A percentile compares a stretch with the other conserved stretches of the same genome.
Conservation (phyloP, 768 basidiomycete genomes). For the Tremella fuciformis region DNA sequence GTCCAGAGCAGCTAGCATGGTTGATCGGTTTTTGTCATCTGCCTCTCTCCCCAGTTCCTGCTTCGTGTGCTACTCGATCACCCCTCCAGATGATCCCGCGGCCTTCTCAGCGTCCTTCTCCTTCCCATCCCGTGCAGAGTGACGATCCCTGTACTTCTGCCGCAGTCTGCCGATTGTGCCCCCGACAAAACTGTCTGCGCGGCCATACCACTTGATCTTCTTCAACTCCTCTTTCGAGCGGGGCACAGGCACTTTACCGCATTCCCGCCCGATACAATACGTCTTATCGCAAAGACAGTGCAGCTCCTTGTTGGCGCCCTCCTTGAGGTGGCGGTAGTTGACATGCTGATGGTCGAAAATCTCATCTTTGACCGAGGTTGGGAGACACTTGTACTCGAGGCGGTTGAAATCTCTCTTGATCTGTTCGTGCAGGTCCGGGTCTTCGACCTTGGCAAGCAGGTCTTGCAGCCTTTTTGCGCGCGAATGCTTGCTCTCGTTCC, state of each 20-base stretch:
- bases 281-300: neutral
- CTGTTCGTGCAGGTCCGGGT: too few relatives aligned
- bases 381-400: neutral
- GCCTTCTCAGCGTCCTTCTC: neutral
- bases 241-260: neutral
- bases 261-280: neutral
- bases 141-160: neutral
- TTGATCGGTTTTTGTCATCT: too few relatives aligned
- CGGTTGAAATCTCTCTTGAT: too few relatives aligned
- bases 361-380: neutral
- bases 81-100: neutral
- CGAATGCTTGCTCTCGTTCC: too few relatives aligned
- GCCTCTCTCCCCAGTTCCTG: too few relatives aligned
- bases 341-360: neutral
- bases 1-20: too few relatives aligned
- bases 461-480: too few relatives aligned
- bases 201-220: constrained; percentile 5
- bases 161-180: neutral
- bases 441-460: too few relatives aligned
- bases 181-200: too few relatives aligned
- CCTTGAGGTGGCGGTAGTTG: too few relatives aligned
- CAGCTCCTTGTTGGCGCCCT: too few relatives aligned
- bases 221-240: neutral
- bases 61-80: too few relatives aligned
- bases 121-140: neutral